Percentiles rank a stretch among this genome's conserved stretches.
These are phyloP conservation scores for Phialemoniopsis sp. DNA, from an alignment of 2,329 filamentous ascomycete genomes.

Conservation along the genomic window DNA sequence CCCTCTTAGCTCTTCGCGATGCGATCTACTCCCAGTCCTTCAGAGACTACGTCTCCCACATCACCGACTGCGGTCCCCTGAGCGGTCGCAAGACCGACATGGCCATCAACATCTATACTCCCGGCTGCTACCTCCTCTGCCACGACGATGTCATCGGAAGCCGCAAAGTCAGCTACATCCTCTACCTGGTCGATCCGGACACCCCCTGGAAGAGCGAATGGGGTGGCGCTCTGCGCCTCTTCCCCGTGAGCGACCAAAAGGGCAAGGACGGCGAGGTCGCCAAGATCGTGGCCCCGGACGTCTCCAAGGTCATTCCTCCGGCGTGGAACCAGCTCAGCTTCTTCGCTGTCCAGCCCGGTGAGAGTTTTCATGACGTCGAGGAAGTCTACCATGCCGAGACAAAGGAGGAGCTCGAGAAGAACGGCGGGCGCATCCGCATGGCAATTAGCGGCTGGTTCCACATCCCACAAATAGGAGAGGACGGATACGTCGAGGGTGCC, in stretches of 20 bases:
- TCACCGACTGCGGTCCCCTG: slow-evolving; percentile 81
- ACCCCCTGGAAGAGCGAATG: slow-evolving; percentile 84
- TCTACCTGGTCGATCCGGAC: slow-evolving; percentile 93
- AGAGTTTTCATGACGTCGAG: slow-evolving; percentile 98
- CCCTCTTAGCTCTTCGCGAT: slow-evolving; percentile 86
- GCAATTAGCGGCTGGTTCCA: slow-evolving; percentile 99
- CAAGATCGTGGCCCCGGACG: slow-evolving; percentile 75
- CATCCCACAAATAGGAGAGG: slow-evolving; percentile 91
- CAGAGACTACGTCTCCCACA: slow-evolving; percentile 79
- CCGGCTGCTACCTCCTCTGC: slow-evolving; percentile 90
- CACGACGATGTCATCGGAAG: slow-evolving; percentile 99
- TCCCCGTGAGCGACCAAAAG: slow-evolving; percentile 63
- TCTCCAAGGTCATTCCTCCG: slow-evolving; percentile 79
- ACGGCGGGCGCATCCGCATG: slow-evolving; percentile 83
- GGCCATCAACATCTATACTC: slow-evolving; percentile 96
- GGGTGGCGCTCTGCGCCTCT: slow-evolving; percentile 88
- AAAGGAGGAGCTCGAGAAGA: slow-evolving; percentile 54
- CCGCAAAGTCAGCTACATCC: slow-evolving; percentile 90
- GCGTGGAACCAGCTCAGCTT: slow-evolving; percentile 98
- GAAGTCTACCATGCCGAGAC: slow-evolving; percentile 79
- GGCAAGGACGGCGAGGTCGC: slow-evolving; percentile 70
- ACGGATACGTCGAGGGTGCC: slow-evolving; percentile 82
- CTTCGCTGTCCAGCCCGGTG: slow-evolving; percentile 96
- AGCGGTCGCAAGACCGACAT: slow-evolving; percentile 96
- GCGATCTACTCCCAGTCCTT: slow-evolving; percentile 89